phyloP scores from a whole-genome alignment of 805 yeast species.

The Starmerella riodocensis region DNA sequence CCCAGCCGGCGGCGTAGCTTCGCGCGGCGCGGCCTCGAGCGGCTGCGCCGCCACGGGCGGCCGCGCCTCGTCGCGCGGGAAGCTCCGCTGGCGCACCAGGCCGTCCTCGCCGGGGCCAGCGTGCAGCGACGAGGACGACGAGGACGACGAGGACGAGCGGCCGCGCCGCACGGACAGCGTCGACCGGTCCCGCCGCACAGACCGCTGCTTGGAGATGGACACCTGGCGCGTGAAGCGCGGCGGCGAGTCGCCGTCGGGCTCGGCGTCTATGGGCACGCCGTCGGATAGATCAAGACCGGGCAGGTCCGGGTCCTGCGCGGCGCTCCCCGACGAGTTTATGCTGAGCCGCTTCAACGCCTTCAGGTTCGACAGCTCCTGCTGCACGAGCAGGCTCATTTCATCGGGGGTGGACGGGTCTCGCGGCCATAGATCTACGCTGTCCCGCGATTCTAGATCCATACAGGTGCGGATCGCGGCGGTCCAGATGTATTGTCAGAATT shows the following conservation, averaged over 20 bases:
- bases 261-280: not conserved
- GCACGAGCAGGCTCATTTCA: conserved; percentile 27
- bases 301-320: conserved; percentile 31
- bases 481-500: too few species aligned
- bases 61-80: too few species aligned
- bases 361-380: conserved; percentile 31
- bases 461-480: too few species aligned
- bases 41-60: not conserved
- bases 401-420: conserved; percentile 12
- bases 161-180: conserved; percentile 2
- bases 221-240: conserved; percentile 9
- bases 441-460: conserved; percentile 2
- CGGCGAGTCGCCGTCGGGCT: not conserved
- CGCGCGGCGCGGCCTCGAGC: too few species aligned
- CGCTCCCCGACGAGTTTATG: conserved; percentile 26
- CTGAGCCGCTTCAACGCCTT: conserved; percentile 32
- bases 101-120: not conserved
- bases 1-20: too few species aligned
- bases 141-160: not conserved
- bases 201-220: conserved; percentile 5
- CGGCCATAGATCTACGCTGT: conserved; percentile 7
- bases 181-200: conserved; percentile 3
- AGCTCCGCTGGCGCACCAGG: not conserved
- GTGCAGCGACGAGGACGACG: not conserved
- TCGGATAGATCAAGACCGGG: conserved; percentile 19